Evolutionary conservation across 139 green algal species (phyloP).

Genomic region (Trebouxia sp.): DNA sequence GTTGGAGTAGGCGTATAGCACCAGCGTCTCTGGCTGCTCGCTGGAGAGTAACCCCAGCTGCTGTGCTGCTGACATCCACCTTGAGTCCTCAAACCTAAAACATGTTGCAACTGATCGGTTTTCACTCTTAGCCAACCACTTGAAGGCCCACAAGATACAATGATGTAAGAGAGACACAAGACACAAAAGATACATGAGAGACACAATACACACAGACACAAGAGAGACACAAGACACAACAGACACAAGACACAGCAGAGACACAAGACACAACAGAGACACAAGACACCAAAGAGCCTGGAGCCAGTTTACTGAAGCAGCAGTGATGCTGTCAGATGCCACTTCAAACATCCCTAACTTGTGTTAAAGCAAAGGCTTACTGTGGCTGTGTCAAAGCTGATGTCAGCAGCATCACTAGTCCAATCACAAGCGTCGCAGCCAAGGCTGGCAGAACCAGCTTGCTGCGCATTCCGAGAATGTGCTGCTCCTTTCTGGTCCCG

Average conservation of each 20-base stretch:
- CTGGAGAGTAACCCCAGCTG: not conserved
- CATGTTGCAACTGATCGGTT: no score
- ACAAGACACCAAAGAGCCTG: no score
- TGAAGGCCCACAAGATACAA: no score
- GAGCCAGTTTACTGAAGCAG: no score
- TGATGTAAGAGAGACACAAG: no score
- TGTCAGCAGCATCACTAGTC: not conserved
- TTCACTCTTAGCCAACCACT: no score
- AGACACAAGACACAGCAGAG: no score
- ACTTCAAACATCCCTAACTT: no score
- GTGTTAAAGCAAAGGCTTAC: not conserved
- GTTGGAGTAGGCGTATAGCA: slow-evolving; percentile 50
- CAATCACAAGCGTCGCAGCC: not conserved
- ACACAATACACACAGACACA: no score
- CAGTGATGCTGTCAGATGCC: not conserved
- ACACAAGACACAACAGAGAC: no score
- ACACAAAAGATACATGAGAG: no score
- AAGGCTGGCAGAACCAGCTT: not conserved
- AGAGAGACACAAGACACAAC: no score
- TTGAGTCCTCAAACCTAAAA: slow-evolving; percentile 8
- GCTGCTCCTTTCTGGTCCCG: slow-evolving; percentile 15
- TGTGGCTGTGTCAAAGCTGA: slow-evolving; percentile 1
- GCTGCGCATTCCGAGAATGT: slow-evolving; percentile 2
- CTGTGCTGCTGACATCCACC: not conserved
- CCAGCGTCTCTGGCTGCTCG: slow-evolving; percentile 35